Base-by-base conservation (phyloP, 1,139 yeast species). In the Debaryomyces sp. region DNA sequence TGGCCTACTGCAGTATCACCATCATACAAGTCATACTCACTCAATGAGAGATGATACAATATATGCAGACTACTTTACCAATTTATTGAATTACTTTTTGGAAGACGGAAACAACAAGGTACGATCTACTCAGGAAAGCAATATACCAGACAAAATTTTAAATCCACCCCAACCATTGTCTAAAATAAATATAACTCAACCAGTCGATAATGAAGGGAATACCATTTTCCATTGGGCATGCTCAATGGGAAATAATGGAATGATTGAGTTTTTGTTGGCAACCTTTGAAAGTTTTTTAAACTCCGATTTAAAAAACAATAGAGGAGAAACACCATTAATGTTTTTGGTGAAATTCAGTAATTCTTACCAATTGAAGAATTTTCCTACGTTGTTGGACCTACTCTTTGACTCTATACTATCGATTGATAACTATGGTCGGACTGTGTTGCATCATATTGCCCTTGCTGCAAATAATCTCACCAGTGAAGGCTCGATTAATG, bases 191-290 rank as follows among this genome's bases (percentile, higher is more conserved):
- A 78, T 90, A 48, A 91, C 89, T 59, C 89, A 90, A 36, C 85
- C 97, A 2, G 89, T 95, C 43, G 99, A 95, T 66, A 95, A 88
- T 57, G 84, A 87, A 50, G 98, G 98, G 0, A 95, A 94, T 61
- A 87, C 97, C 0, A 91, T 96, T 1, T 76, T 95, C 50, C 99
- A 95, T 66, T 89, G 98, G 96, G 96, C 97, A 1, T 86, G 98
- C 29, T 90, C 97, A 0, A 78, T 95, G 68, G 98, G 96, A 0
- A 84, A 90, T 53, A 71, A 85, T 5, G 74, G 84, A 2, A 75
- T 92, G 50, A 94, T 91, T 5, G 81, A 81, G 50, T 90, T 89
- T 49, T 72, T 95, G 33, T 79, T 92, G 6, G 59, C 60, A n/a
- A 70, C 68, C n/a, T 74, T 75, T 50, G 67, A 68, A 15, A 57